Evolutionary conservation across 345 rosid species (phyloP).

Genomic region (Citrus hindsii): DNA sequence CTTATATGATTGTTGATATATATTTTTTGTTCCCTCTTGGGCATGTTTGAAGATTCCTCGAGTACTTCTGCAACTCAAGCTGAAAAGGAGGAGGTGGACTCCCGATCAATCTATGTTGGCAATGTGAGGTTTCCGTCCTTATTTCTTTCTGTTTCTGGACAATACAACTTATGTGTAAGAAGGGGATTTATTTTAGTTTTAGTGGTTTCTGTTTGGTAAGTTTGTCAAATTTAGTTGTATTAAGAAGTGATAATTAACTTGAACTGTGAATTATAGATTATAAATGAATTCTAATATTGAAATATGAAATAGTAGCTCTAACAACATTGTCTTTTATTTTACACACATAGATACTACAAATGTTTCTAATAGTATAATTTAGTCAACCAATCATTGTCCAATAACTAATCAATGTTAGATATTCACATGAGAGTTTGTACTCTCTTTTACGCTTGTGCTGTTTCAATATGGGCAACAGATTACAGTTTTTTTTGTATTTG

Average conservation of each 20-base stretch:
- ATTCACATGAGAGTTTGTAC: neutral
- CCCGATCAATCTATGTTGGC: conserved; percentile 95
- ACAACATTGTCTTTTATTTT: neutral
- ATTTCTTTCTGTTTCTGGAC: neutral
- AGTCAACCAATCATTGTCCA: neutral
- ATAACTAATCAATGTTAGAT: neutral
- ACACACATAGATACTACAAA: neutral
- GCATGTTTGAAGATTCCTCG: conserved; percentile 59
- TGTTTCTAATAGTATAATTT: neutral
- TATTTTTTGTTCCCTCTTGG: conserved; percentile 1
- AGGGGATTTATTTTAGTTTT: neutral
- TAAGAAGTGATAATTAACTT: neutral
- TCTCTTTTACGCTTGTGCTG: neutral
- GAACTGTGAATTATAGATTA: neutral
- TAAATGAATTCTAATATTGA: neutral
- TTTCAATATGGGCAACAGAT: neutral
- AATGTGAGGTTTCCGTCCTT: conserved; percentile 63
- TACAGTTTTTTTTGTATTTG: conserved; percentile 8
- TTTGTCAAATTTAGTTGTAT: neutral
- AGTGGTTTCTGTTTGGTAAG: neutral
- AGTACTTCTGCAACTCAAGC: conserved; percentile 63
- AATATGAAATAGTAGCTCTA: neutral
- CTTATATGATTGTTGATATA: neutral
- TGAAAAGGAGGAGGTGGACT: conserved; percentile 98
- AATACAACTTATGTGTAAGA: neutral